Evolutionary conservation across 2,329 filamentous ascomycete species (phyloP).

Genomic region (Alternaria viburni): DNA sequence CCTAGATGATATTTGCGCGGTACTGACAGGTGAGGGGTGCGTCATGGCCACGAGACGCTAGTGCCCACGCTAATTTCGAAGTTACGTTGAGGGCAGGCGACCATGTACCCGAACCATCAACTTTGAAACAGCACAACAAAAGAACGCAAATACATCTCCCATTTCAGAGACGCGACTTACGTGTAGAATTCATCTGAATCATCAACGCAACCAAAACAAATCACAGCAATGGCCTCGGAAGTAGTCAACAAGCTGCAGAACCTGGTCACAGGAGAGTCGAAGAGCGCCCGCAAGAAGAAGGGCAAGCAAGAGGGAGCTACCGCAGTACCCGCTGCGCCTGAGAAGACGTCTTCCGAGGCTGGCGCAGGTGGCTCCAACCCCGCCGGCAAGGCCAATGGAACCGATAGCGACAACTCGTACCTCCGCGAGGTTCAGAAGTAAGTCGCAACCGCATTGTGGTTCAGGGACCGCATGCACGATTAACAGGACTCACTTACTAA

Average conservation of each 20-base stretch:
- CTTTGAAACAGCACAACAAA: constrained; percentile 15
- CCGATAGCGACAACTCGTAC: constrained; percentile 77
- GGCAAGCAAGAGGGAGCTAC: constrained; percentile 51
- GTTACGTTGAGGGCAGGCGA: constrained; percentile 18
- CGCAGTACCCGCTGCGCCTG: constrained; percentile 52
- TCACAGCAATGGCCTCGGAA: constrained; percentile 55
- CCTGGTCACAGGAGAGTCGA: constrained; percentile 63
- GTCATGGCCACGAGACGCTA: constrained; percentile 18
- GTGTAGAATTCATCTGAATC: constrained; percentile 16
- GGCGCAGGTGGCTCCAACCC: constrained; percentile 41
- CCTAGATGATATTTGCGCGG: not conserved
- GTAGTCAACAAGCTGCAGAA: constrained; percentile 68
- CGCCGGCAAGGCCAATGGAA: constrained; percentile 57
- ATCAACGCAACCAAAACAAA: constrained; percentile 13
- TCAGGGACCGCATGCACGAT: not conserved
- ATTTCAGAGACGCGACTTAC: constrained; percentile 20
- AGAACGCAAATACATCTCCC: constrained; percentile 4
- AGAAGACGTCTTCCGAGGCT: constrained; percentile 39
- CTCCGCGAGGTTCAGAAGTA: constrained; percentile 92
- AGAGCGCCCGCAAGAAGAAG: constrained; percentile 62
- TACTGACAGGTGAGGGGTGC: not conserved
- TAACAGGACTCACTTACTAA: constrained; percentile 21
- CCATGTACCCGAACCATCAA: constrained; percentile 15
- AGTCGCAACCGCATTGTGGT: constrained; percentile 40
- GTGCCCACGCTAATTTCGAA: constrained; percentile 19